These are phyloP conservation scores for Acer saccharum DNA, from an alignment of 345 rosid species.

Conservation along the genomic window DNA sequence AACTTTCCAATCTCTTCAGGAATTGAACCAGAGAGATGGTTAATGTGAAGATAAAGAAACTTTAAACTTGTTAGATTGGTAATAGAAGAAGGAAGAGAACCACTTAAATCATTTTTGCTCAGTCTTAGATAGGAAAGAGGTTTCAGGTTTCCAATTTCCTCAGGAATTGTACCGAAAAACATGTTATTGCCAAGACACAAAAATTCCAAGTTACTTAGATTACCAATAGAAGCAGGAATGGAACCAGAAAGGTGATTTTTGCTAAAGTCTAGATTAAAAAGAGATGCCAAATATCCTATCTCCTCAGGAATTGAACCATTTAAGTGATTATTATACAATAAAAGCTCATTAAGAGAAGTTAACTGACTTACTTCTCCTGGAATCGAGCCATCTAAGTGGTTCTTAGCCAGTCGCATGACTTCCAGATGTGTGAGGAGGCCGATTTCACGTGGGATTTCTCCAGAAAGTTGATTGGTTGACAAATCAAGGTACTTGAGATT, in stretches of 20 bases:
- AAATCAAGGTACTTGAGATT: constrained; percentile 29
- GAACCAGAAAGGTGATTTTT: not conserved
- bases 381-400: constrained; percentile 23
- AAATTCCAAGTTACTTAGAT: not conserved
- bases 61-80: not conserved
- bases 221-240: not conserved
- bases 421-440: constrained; percentile 20
- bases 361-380: constrained; percentile 3
- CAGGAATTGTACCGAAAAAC: constrained; percentile 33
- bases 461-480: constrained; percentile 14
- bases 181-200: not conserved
- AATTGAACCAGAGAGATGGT: not conserved
- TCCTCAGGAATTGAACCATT: constrained; percentile 22
- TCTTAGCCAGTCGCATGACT: constrained; percentile 12
- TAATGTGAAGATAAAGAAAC: rapidly evolving
- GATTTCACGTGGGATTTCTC: constrained; percentile 25
- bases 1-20: constrained; percentile 15
- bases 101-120: constrained; percentile 1
- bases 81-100: not conserved
- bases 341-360: not conserved
- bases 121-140: not conserved
- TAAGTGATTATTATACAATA: constrained; percentile 20
- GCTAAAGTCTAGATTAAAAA: not conserved
- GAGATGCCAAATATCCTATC: constrained; percentile 10
- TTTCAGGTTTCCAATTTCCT: constrained; percentile 17